phyloP scores from a whole-genome alignment of 106 monocot genomes.

The Alisma plantagoaquatica region DNA sequence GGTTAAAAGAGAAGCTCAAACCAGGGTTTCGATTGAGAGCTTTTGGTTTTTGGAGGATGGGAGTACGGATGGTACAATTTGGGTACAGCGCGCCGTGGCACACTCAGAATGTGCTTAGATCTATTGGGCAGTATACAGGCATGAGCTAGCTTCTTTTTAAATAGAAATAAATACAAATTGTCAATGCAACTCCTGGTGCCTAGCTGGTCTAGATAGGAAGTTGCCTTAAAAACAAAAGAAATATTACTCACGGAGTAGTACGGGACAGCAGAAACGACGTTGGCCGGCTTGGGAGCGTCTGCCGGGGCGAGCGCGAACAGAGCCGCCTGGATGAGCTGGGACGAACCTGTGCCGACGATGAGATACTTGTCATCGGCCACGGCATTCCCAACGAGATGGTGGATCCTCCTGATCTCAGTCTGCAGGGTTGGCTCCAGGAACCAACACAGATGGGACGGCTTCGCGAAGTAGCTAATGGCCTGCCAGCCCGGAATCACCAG shows the following conservation, averaged over 20 bases:
- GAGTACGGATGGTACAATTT: too few species aligned
- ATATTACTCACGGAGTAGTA: slow-evolving; percentile 85
- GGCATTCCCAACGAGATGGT: slow-evolving; percentile 72
- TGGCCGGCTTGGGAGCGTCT: slow-evolving; percentile 25
- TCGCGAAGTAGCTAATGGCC: slow-evolving; percentile 89
- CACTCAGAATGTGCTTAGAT: too few species aligned
- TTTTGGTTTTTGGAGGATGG: too few species aligned
- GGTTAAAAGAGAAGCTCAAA: too few species aligned
- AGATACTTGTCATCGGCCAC: slow-evolving; percentile 26
- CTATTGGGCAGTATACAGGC: too few species aligned
- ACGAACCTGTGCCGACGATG: slow-evolving; percentile 77
- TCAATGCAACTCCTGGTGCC: too few species aligned
- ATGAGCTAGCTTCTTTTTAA: too few species aligned
- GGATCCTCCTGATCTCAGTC: slow-evolving; percentile 43
- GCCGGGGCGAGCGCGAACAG: slow-evolving; percentile 50
- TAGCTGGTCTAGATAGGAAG: too few species aligned
- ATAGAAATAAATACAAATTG: too few species aligned
- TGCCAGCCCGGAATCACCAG: slow-evolving; percentile 48
- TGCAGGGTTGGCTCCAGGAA: slow-evolving; percentile 69
- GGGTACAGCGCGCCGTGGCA: too few species aligned
- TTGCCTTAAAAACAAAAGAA: too few species aligned
- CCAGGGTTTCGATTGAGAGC: too few species aligned
- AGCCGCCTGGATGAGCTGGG: slow-evolving; percentile 75
- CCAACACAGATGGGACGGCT: slow-evolving; percentile 54
- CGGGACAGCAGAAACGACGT: slow-evolving; percentile 53